Base-by-base conservation (phyloP, 305 asterid genomes). In the Nicotiana rustica region DNA sequence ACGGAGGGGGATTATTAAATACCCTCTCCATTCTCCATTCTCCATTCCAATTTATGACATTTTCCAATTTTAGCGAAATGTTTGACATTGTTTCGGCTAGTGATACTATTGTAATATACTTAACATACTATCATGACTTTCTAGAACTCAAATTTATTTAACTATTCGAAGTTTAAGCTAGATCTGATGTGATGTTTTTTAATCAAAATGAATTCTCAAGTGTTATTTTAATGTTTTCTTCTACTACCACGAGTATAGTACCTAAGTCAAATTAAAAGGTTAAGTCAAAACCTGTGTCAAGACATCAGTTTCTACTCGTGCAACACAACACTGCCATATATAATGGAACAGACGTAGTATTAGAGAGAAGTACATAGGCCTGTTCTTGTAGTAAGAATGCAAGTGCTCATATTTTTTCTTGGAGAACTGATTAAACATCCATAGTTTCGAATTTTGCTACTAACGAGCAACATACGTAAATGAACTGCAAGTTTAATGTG, bases 121-220 rank as follows among this genome's bases (percentile, higher is more conserved):
- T 68, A 18, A 69, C 77, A 41, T 70, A 41, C 6, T 5, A 10
- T 44, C 78, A 10, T 31, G n/a, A 41, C 78, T 41, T 70, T 70
- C 59, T 10, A 10, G 78, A 33, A 19, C 31, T 70, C n/a, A 41
- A 41, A 18, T 18, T 70, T 41, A 70, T 70, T 41, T 70, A 70
- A 70, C 25, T 41, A 41, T 70, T 69, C 12, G 21, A 35, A 10
- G 19, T 38, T 38, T 69, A 69, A 38, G 35, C 57, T 29, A 29
- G 31, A 29, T 38, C 19, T 69, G 77, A 2, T 68, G 56, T 35
- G 76, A 68, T 68, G 13, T 67, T 6, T 35, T 68, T 68, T 10
- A 68, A 68, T 68, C 15, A 68, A 36, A 68, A 36, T 68, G 76
- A 68, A 15, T n/a, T 36, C 2, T n/a, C 75, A 35, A 35, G 29